Evolutionary conservation across 108 stramenopile species (phyloP).

Genomic region (Phaeodactylum tricornutum): DNA sequence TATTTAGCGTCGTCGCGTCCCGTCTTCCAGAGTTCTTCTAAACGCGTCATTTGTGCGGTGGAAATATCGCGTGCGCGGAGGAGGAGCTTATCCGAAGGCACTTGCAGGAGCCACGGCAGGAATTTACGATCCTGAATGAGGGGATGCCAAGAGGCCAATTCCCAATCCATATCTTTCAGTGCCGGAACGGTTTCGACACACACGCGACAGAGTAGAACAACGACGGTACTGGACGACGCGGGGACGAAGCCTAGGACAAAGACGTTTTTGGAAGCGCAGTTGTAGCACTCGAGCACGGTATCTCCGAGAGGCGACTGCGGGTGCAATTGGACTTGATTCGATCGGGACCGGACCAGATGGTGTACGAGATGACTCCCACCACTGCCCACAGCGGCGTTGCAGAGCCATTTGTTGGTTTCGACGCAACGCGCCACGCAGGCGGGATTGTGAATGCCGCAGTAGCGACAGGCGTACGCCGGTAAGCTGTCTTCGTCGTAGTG

Average conservation of each 20-base stretch:
- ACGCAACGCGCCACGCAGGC: constrained; percentile 91
- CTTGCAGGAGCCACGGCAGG: constrained; percentile 83
- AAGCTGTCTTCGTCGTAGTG: constrained; percentile 71
- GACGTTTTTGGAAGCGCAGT: constrained; percentile 91
- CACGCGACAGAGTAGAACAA: constrained; percentile 93
- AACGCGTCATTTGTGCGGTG: constrained; percentile 80
- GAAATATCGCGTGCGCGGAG: constrained; percentile 77
- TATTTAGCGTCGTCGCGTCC: constrained; percentile 84
- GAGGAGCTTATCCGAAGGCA: constrained; percentile 70
- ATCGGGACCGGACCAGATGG: constrained; percentile 82
- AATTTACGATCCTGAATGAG: constrained; percentile 92
- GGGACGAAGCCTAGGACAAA: constrained; percentile 98
- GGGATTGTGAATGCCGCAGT: constrained; percentile 95
- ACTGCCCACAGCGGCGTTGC: constrained; percentile 82
- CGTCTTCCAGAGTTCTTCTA: constrained; percentile 94
- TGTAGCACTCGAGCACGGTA: constrained; percentile 96
- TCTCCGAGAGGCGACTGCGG: constrained; percentile 90
- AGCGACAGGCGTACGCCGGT: constrained; percentile 87
- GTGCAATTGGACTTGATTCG: constrained; percentile 76
- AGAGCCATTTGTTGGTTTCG: constrained; percentile 95
- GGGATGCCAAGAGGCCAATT: constrained; percentile 91
- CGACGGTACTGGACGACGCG: constrained; percentile 73
- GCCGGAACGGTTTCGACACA: constrained; percentile 90
- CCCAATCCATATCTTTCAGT: constrained; percentile 98
- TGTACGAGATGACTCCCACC: constrained; percentile 90